Evolutionary conservation across 768 basidiomycete genomes (phyloP).

Genomic region (Grammothele lineata): DNA sequence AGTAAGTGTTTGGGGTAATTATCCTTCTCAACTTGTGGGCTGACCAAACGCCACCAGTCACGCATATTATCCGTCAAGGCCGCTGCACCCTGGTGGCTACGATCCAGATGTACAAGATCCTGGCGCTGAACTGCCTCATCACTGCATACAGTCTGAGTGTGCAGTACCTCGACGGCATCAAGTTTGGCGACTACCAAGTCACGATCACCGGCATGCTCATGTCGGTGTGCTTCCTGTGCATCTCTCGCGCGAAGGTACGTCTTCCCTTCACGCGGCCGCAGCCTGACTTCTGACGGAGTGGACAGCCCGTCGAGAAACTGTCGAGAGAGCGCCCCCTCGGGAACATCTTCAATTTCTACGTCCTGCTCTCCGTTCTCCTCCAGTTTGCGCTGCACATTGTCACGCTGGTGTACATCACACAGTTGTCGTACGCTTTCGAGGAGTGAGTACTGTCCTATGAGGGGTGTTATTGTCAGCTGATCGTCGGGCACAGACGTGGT

Average conservation of each 20-base stretch:
- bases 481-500: conserved; percentile 49
- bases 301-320: conserved; percentile 91
- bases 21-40: background rate
- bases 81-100: conserved; percentile 98
- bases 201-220: conserved; percentile 96
- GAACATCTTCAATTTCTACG: conserved; percentile 97
- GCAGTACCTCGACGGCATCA: conserved; percentile 97
- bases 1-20: conserved; percentile 50
- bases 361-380: conserved; percentile 83
- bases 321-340: conserved; percentile 90
- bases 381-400: conserved; percentile 95
- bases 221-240: conserved; percentile 98
- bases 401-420: conserved; percentile 89
- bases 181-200: conserved; percentile 98
- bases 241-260: conserved; percentile 90
- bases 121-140: conserved; percentile 96
- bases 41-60: conserved; percentile 48
- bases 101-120: conserved; percentile 99
- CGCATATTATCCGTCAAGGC: conserved; percentile 96
- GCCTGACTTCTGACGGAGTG: background rate
- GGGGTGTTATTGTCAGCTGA: background rate
- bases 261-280: conserved; percentile 2
- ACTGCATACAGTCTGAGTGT: conserved; percentile 98
- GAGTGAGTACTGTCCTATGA: conserved; percentile 45
- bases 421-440: conserved; percentile 73